Percentiles rank a stretch among this genome's conserved stretches.
Evolutionary conservation across 2,329 filamentous ascomycete genomes (phyloP).

Genomic region (Biscogniauxia sp.): DNA sequence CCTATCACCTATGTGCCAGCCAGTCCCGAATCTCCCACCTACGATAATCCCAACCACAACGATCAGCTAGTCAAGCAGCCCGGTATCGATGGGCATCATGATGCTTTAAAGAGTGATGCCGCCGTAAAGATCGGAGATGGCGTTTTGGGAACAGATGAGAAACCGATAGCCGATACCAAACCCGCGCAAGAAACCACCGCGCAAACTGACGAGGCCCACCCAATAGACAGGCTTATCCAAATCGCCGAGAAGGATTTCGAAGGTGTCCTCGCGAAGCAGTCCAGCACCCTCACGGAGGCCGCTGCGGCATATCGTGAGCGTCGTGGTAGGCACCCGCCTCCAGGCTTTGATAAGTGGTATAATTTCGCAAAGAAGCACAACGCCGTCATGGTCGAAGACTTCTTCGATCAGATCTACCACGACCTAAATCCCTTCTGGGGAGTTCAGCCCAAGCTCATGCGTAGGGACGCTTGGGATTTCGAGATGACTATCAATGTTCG

Average conservation of each 20-base stretch:
- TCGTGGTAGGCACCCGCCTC: conserved; percentile 49
- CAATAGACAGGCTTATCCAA: conserved; percentile 45
- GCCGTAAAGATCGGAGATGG: background rate
- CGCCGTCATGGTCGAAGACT: conserved; percentile 45
- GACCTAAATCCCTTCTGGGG: conserved; percentile 56
- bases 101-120: background rate
- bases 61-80: conserved; percentile 17
- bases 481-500: conserved; percentile 63
- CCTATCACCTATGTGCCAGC: conserved; percentile 18
- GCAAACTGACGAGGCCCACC: conserved; percentile 30
- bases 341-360: conserved; percentile 48
- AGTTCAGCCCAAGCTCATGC: conserved; percentile 45
- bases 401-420: conserved; percentile 54
- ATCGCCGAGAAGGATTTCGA: conserved; percentile 39
- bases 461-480: conserved; percentile 51
- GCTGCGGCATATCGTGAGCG: conserved; percentile 45
- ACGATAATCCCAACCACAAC: conserved; percentile 11
- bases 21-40: conserved; percentile 12
- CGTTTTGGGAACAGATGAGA: background rate
- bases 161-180: conserved; percentile 3
- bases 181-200: background rate
- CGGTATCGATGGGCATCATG: background rate
- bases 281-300: conserved; percentile 41
- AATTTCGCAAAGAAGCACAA: conserved; percentile 41
- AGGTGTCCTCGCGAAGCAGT: conserved; percentile 39